A percentile compares a stretch with the other conserved stretches of the same genome.
These are phyloP conservation scores for Diaporthe helianthi DNA, from an alignment of 2,329 filamentous ascomycete genomes.

Conservation along the genomic window DNA sequence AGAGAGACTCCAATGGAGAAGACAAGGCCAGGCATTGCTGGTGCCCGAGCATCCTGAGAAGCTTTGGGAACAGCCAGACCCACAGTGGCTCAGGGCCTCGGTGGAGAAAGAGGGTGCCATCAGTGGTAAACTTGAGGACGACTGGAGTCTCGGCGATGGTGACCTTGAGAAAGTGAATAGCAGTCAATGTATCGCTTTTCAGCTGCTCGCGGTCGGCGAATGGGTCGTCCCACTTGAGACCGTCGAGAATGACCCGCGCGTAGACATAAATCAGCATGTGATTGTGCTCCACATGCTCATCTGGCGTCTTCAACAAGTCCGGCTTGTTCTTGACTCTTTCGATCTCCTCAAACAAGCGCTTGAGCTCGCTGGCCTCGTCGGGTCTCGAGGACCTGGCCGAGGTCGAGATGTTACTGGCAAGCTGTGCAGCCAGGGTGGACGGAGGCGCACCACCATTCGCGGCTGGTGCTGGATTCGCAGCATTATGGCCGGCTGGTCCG, in stretches of 20 bases:
- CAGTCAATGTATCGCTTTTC: slow-evolving; percentile 69
- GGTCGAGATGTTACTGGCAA: slow-evolving; percentile 80
- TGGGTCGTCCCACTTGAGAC: slow-evolving; percentile 70
- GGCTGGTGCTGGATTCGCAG: slow-evolving; percentile 28
- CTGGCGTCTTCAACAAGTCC: slow-evolving; percentile 62
- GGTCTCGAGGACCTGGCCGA: slow-evolving; percentile 66
- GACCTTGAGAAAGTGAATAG: slow-evolving; percentile 77
- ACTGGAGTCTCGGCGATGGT: slow-evolving; percentile 78
- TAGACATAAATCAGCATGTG: slow-evolving; percentile 87
- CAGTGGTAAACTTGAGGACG: slow-evolving; percentile 61
- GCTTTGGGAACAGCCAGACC: slow-evolving; percentile 67
- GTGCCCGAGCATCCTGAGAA: slow-evolving; percentile 64
- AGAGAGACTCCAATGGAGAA: slow-evolving; percentile 59
- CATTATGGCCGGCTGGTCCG: slow-evolving; percentile 21
- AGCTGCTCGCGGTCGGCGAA: slow-evolving; percentile 66
- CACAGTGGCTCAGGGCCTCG: slow-evolving; percentile 69
- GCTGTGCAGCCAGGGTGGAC: slow-evolving; percentile 86
- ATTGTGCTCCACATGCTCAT: slow-evolving; percentile 77
- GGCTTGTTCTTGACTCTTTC: slow-evolving; percentile 61
- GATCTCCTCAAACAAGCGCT: slow-evolving; percentile 68
- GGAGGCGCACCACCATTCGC: slow-evolving; percentile 57
- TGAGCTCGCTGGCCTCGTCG: slow-evolving; percentile 76
- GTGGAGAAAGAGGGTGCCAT: slow-evolving; percentile 53
- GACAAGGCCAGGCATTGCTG: slow-evolving; percentile 54
- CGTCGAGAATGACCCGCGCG: slow-evolving; percentile 78